Evolutionary conservation across 805 yeast genomes (phyloP), one percentile per base, ranked within the genome.

Genomic region (Tetrapisispora phaffii): DNA sequence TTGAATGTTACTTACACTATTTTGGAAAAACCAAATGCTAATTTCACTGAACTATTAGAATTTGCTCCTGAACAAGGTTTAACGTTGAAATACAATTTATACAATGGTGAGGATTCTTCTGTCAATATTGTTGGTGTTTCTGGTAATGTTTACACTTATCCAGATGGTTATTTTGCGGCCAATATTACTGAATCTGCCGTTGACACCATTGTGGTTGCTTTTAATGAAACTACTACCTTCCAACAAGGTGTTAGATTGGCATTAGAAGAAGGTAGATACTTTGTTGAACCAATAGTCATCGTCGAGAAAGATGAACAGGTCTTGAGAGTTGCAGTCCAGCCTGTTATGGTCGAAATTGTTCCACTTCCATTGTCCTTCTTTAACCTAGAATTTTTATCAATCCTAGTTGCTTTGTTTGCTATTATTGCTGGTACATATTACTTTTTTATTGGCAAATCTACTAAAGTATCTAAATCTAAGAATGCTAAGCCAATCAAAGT

Each of bases 291-390:
- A 22, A 69, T 73, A 31, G 57, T 83, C 36, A 80, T 72, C 59
- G 70, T 80, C 39, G 67, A 72, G 26, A 70, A 68, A 55, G 67
- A 74, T 29, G 74, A 75, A 8, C 63, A 73, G 42, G 59, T 79
- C 53, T 73, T 76, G 65, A 67, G 70, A 50, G 68, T 83, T 34
- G 77, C 78, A 42, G 73, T 82, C 23, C 70, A 75, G 56, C 74
- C 78, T 42, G 80, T 77, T 56, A 65, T 80, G 47, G 67, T 84
- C 38, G 61, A 69, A 20, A 75, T 88, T 46, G 63, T 63, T 10
- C 95, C 87, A 55, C 75, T 74, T 32, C 74, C 80, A 46, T 68
- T 88, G 54, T 81, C 94, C 0, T 51, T 80, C 44, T 79, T 82
- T 66, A 77, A 84, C 59, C 93, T 89, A 13, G 79, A 80, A 63